Evolutionary conservation across 2,329 filamentous ascomycete genomes (phyloP), one percentile per base, ranked within the genome.

Genomic region (Trichoderma endophyticum): DNA sequence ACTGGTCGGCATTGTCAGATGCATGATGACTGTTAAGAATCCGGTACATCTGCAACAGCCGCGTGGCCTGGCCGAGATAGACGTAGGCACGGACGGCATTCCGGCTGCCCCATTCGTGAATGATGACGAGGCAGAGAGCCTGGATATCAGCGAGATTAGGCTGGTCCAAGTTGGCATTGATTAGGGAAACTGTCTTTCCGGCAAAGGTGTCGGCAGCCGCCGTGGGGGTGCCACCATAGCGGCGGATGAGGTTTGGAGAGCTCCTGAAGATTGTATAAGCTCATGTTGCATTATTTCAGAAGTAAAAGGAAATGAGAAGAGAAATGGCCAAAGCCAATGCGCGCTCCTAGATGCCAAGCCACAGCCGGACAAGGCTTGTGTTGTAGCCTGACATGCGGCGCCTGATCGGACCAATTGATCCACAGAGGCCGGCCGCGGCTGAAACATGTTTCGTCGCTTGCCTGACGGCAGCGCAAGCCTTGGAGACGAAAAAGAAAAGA

Each of bases 21-120:
- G 82, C 80, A 74, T 87, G 85, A 75, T 88, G 87, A 54, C 83
- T 84, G 75, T 88, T 86, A 60, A 90, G 84, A 71, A 90, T 86
- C 74, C 87, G 85, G 76, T 87, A 89, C 88, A 90, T 90, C 80
- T 90, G 88, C 36, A 88, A 84, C 87, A 90, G 89, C 72, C 88
- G 86, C n/a, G 87, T 85, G 36, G 88, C 88, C 77, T 90, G 88
- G 74, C 88, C 88, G 28, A 90, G 83, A 77, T 89, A 89, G 78
- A 89, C 86, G 82, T 90, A 90, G 73, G 88, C 88, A 21, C 88
- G 87, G 34, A 90, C 87, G 48, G 88, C 88, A 78, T 89, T 89
- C 56, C 88, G 82, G 71, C 86, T 86, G 62, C 88, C 88, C 88
- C 88, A 90, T 80, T 90, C 88, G 75, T 90, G 88, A 67, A 90